A percentile compares a stretch with the other conserved stretches of the same genome.
These are phyloP conservation scores for Melanomma pulvis-pyrius DNA, from an alignment of 495 filamentous ascomycete species.

Conservation along the genomic window DNA sequence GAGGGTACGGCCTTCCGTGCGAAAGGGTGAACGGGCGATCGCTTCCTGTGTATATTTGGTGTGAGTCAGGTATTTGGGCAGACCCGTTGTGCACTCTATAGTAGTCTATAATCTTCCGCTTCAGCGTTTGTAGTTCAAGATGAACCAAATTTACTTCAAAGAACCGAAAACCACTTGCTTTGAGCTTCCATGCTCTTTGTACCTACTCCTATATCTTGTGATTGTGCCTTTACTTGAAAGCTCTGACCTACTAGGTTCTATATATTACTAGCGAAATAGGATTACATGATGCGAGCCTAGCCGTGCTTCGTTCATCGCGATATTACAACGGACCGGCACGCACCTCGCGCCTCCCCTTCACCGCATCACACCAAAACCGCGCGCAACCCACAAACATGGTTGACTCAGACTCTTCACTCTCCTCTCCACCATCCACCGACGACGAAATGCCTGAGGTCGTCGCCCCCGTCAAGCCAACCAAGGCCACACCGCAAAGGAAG, in stretches of 20 bases:
- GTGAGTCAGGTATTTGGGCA: too few relatives aligned
- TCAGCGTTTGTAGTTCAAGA: too few relatives aligned
- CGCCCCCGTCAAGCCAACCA: conserved; percentile 12
- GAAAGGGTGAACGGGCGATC: too few relatives aligned
- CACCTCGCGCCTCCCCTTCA: conserved; percentile 1
- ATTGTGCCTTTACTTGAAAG: not conserved
- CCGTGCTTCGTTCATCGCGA: conserved; percentile 14
- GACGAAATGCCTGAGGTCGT: conserved; percentile 34
- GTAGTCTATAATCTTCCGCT: too few relatives aligned
- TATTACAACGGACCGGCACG: conserved; percentile 5
- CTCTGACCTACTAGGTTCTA: not conserved
- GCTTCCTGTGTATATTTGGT: too few relatives aligned
- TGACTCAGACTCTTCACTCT: conserved; percentile 37
- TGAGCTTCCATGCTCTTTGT: too few relatives aligned
- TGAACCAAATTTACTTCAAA: too few relatives aligned
- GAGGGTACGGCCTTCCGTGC: too few relatives aligned
- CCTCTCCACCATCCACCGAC: conserved; percentile 36
- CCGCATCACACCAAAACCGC: conserved; percentile 8
- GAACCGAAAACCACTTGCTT: too few relatives aligned
- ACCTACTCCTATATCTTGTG: not conserved
- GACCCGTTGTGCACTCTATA: too few relatives aligned
- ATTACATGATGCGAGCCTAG: conserved; percentile 32
- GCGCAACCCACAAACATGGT: conserved; percentile 32
- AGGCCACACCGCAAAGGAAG: conserved; percentile 17
- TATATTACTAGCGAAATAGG: conserved; percentile 20